Conservation (phyloP, 208 protist species). For the Entamoeba histolytica region DNA sequence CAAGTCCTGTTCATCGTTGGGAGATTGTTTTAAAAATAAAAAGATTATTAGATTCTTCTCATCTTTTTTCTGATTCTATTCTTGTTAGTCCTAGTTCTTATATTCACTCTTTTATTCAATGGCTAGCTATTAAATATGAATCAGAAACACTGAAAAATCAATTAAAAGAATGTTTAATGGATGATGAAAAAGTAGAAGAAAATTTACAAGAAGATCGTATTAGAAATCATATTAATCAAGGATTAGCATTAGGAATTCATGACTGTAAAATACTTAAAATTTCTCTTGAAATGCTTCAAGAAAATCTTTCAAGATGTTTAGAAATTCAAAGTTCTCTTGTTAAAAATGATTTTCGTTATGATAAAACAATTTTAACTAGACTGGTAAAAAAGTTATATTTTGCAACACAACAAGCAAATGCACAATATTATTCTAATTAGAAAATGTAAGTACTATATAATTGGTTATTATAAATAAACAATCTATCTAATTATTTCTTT, state of each 20-base stretch:
- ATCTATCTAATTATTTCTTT: too few species aligned
- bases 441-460: too few species aligned
- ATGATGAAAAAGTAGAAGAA: neutral
- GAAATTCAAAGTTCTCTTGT: neutral
- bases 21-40: neutral
- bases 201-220: neutral
- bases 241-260: neutral
- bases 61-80: neutral
- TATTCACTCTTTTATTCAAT: neutral
- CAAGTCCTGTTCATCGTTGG: neutral
- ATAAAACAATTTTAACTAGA: neutral
- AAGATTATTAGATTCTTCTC: neutral
- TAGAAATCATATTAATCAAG: neutral
- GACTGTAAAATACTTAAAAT: neutral
- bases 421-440: neutral
- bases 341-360: neutral
- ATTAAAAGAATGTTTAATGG: neutral
- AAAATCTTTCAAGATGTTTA: neutral
- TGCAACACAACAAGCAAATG: neutral
- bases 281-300: neutral
- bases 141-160: neutral
- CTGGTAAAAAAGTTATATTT: neutral
- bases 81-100: neutral
- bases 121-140: neutral
- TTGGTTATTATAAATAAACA: too few species aligned